Evolutionary conservation across 331 rosid genomes (phyloP).

Genomic region (Erythrophleum ivorense): DNA sequence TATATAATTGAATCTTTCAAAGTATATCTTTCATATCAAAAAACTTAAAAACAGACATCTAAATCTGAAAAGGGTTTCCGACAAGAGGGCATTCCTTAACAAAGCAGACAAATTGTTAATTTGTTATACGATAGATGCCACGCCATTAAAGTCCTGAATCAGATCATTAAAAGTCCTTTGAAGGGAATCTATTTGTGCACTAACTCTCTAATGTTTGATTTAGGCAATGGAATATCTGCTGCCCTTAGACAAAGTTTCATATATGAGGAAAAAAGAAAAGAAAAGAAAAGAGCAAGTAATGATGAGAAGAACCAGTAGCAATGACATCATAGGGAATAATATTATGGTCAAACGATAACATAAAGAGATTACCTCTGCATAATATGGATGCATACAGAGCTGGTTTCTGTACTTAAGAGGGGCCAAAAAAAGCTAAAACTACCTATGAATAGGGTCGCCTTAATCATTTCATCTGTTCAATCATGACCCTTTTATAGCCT

Average conservation of each 20-base stretch:
- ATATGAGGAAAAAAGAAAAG: too few relatives aligned
- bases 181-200: constrained; percentile 44
- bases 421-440: constrained; percentile 39
- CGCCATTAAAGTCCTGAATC: constrained; percentile 20
- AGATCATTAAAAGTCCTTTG: constrained; percentile 36
- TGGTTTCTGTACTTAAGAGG: constrained; percentile 36
- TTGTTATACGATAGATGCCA: constrained; percentile 23
- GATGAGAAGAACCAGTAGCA: constrained; percentile 34
- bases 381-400: constrained; percentile 42
- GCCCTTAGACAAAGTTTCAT: constrained; percentile 52
- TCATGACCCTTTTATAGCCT: constrained; percentile 26
- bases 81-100: constrained; percentile 35
- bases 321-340: constrained; percentile 22
- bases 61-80: constrained; percentile 32
- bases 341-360: constrained; percentile 45
- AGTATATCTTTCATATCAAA: too few relatives aligned
- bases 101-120: constrained; percentile 28
- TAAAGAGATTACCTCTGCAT: constrained; percentile 15
- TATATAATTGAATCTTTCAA: too few relatives aligned
- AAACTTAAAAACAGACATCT: too few relatives aligned
- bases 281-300: constrained; percentile 50
- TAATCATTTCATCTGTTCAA: constrained; percentile 37
- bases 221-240: constrained; percentile 57
- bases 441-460: constrained; percentile 12
- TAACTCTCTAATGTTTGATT: constrained; percentile 38